Evolutionary conservation across 192 early-diverging fungal species (phyloP), one percentile per base, ranked within the genome.

Genomic region (Pecoramyces ruminantium): DNA sequence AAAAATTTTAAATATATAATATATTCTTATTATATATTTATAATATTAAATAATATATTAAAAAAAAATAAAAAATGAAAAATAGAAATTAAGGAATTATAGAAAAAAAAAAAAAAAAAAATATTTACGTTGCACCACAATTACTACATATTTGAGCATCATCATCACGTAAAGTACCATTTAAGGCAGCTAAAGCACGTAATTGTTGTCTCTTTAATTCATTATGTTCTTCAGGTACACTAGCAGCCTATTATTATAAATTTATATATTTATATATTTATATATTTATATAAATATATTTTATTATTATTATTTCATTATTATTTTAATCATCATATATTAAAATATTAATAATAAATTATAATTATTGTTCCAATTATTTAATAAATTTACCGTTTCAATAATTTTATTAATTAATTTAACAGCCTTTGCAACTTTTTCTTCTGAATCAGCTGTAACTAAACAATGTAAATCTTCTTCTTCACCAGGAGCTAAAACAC

Each of bases 131-230:
- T 29, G 87, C 92, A 81, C 97, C 97, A 84, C 97, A 99, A 85
- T 98, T 98, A 78, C 90, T 88, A 84, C 97, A 99, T 4, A 93
- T 93, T 84, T 97, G 95, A 79, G 92, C 93, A 86, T 97, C 96
- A 83, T 98, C 96, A 81, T 98, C 96, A 42, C 97, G 88, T 58
- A 99, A 85, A 9, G 97, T 99, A 81, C 97, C 97, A 84, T 99
- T 99, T 77, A 99, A 86, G 27, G 93, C 93, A 6, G 97, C 97
- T 82, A 99, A 86, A 83, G 97, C 95, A 79, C 97, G 92, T 81
- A 99, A 85, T 86, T 99, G 97, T 86, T 92, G 92, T 80, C 95
- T 89, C 84, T 99, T 99, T 67, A 97, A 85, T 83, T 97, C 95
- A 84, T 99, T 99, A 81, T 97, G 94, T 16, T 93, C 94, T 82